phyloP scores from a whole-genome alignment of 805 yeast species.

The Metschnikowia aberdeeniae region DNA sequence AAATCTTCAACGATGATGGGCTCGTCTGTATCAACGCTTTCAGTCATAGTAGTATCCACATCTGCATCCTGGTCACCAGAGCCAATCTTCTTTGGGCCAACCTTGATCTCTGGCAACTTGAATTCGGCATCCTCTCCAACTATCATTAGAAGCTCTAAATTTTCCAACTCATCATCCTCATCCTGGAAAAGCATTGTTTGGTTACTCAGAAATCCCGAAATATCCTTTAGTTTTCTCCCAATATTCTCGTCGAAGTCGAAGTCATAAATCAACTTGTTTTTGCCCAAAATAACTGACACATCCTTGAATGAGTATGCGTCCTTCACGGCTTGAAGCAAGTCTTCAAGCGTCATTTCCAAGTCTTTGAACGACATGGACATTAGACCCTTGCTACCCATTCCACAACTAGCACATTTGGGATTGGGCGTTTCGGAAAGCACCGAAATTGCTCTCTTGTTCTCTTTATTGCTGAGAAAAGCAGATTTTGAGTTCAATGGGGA shows the following conservation, averaged over 20 bases:
- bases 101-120: constrained; percentile 16
- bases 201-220: constrained; percentile 52
- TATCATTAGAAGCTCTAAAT: constrained; percentile 57
- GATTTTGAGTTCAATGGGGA: constrained; percentile 23
- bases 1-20: constrained; percentile 1
- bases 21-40: constrained; percentile 1
- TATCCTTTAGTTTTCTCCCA: constrained; percentile 40
- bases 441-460: constrained; percentile 62
- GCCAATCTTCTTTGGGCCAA: constrained; percentile 9
- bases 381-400: constrained; percentile 35
- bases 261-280: constrained; percentile 68
- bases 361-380: constrained; percentile 34
- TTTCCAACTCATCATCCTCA: constrained; percentile 65
- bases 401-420: constrained; percentile 66
- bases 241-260: constrained; percentile 82
- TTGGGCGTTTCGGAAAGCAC: constrained; percentile 62
- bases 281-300: constrained; percentile 57
- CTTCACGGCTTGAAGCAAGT: constrained; percentile 50
- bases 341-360: constrained; percentile 39
- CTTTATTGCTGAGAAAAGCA: constrained; percentile 40
- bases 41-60: constrained; percentile 3
- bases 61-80: background rate
- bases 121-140: constrained; percentile 7
- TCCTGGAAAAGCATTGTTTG: constrained; percentile 68
- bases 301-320: constrained; percentile 51